Evolutionary conservation across 2,329 filamentous ascomycete genomes (phyloP), one percentile per base, ranked within the genome.

Genomic region (Colletotrichum eleusines): DNA sequence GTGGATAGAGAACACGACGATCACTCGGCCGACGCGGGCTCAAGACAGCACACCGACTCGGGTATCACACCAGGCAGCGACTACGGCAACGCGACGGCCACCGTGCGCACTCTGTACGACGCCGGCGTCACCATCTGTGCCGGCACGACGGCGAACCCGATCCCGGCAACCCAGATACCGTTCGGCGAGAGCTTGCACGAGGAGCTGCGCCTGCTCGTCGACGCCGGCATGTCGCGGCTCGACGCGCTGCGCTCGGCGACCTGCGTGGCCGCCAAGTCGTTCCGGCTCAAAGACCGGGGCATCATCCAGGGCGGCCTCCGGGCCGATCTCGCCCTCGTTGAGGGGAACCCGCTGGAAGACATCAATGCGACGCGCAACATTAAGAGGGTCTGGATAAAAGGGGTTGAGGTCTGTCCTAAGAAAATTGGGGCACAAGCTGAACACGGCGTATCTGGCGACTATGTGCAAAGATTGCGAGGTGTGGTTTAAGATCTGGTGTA

Each of bases 251-350:
- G 69, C 14, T 72, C 75, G 31, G 76, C 74, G 12, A 77, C 75
- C 11, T 50, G 35, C 12, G 59, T 76, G 11, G 71, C 76, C 1
- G 71, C 75, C 4, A 46, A 44, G 23, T 46, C 63, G 12, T 78
- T 78, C 63, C 59, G 73, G 26, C 72, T 79, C 20, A 28, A 48
- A 4, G 77, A 78, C 54, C 70, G 78, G 20, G 78, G 78, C 2
- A 58, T 63, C 6, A 62, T 80, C 31, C 53, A 63, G 26, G 64
- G 64, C 12, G 78, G 78, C 0, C 57, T 69, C 14, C 70, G 76
- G n/a, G 79, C 77, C 1, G 78, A 80, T 58, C 50, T 80, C 31
- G 54, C 80, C n/a, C 74, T 80, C 12, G 57, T 80, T 4, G 62
- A 75, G 1, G 78, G 77, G 1, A 72, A 79, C 20, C 77, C 77